Base-by-base conservation (phyloP, 2,329 filamentous ascomycete species). In the Stachybotrys echinatus region DNA sequence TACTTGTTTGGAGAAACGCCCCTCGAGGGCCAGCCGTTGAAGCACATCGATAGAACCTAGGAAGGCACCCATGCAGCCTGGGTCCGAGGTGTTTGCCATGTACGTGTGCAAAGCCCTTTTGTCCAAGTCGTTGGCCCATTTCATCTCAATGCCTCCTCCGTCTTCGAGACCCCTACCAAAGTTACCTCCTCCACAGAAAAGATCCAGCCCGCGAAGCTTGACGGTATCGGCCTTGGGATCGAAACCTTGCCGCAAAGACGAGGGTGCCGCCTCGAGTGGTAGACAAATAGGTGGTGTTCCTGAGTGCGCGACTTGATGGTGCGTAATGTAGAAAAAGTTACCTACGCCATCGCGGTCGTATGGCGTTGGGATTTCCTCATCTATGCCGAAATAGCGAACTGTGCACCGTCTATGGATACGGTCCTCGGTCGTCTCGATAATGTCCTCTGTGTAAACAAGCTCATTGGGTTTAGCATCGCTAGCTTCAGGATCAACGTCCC, bases 111-210 rank as follows among this genome's bases (percentile, higher is more conserved):
- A 77, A 0, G 89, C 87, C 5, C 73, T 67, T 1, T 68, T 56
- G 50, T 77, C 79, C 51, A 81, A 80, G 58, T 95, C 89, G 22
- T 92, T 84, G 0, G 81, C 82, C 72, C 81, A 87, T 3, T 74
- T 71, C 63, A 87, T 87, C 22, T 82, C 63, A 0, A 91, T 74
- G 0, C 74, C 82, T 1, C 83, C 82, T 1, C 81, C 81, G 48
- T 91, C 87, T 63, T 91, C 88, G 0, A 95, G 71, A 0, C 88
- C 89, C 23, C 87, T 76, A 5, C 88, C 89, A 47, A 94, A 83
- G 48, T 85, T 90, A 0, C 89, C 89, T 18, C 86, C 85, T 1
- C 89, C 89, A 55, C 85, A 89, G 59, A 89, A 95, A 0, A 94
- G 69, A 54, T 90, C 87, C 4, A 92, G 67, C 0, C 84, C 86